A percentile compares a stretch with the other conserved stretches of the same genome.
These are phyloP conservation scores for Hypocrella siamensis DNA, from an alignment of 2,329 filamentous ascomycete genomes.

Conservation along the genomic window DNA sequence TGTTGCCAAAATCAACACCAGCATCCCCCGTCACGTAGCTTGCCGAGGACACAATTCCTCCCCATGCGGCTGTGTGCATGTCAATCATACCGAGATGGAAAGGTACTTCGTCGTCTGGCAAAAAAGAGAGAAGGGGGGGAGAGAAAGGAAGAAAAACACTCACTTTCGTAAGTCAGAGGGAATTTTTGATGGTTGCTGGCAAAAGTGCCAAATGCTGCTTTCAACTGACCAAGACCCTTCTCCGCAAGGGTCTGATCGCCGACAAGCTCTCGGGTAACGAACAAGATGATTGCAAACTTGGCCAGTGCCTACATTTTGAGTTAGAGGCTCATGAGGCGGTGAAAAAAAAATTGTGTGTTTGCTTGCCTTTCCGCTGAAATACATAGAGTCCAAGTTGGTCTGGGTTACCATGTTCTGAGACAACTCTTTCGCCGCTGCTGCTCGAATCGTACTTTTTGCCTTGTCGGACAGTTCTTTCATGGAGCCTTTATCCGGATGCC, in stretches of 20 bases:
- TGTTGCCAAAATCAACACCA: conserved; percentile 78
- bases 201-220: conserved; percentile 51
- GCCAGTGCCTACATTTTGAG: conserved; percentile 39
- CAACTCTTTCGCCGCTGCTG: conserved; percentile 56
- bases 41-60: conserved; percentile 63
- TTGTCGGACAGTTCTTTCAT: conserved; percentile 29
- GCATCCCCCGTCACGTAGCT: conserved; percentile 54
- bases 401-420: conserved; percentile 60
- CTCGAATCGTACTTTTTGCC: conserved; percentile 43
- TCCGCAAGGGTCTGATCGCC: conserved; percentile 40
- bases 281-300: conserved; percentile 58
- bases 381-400: conserved; percentile 71
- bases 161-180: conserved; percentile 48
- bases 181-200: conserved; percentile 50
- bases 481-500: conserved; percentile 40
- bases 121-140: conserved; percentile 4
- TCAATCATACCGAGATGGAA: conserved; percentile 2
- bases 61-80: conserved; percentile 43
- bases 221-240: conserved; percentile 43
- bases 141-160: conserved; percentile 10
- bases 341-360: not conserved
- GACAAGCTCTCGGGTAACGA: conserved; percentile 48
- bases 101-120: no score
- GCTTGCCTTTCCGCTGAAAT: conserved; percentile 70
- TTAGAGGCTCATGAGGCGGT: not conserved